Percentiles rank a stretch among this genome's conserved stretches.
Conservation (phyloP, 192 early-diverging fungal genomes). For the Irineochytrium annulatum region DNA sequence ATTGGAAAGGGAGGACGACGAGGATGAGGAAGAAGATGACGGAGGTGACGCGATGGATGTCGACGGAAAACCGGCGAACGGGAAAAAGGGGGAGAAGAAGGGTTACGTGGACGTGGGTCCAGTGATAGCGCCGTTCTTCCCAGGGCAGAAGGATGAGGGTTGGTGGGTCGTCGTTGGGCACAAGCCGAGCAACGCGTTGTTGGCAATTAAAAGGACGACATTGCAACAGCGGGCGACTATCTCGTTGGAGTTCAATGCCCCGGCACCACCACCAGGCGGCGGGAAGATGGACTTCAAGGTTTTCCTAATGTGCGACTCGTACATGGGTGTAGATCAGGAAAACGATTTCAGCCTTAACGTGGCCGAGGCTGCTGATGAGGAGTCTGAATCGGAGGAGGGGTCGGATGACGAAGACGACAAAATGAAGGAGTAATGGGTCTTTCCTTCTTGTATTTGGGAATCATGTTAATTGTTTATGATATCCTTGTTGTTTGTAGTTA, state of each 20-base stretch:
- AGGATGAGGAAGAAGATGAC: constrained; percentile 57
- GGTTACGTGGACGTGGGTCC: constrained; percentile 55
- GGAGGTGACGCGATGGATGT: constrained; percentile 15
- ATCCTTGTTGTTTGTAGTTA: too few relatives aligned
- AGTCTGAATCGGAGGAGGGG: constrained; percentile 17
- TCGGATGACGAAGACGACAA: constrained; percentile 5
- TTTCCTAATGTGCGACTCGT: constrained; percentile 92
- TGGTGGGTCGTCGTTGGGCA: constrained; percentile 99
- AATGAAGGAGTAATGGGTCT: not conserved
- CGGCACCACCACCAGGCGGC: constrained; percentile 24
- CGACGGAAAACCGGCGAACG: constrained; percentile 1
- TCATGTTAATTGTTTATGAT: too few relatives aligned
- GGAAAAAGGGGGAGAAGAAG: constrained; percentile 19
- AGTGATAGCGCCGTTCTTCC: constrained; percentile 92
- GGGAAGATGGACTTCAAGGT: constrained; percentile 57
- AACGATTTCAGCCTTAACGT: constrained; percentile 47
- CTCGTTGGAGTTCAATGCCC: constrained; percentile 82
- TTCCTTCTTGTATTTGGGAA: not conserved
- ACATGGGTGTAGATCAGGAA: constrained; percentile 95
- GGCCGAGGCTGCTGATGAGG: constrained; percentile 17
- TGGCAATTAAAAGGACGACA: constrained; percentile 84
- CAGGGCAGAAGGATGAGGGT: constrained; percentile 80
- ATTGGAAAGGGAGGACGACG: constrained; percentile 81
- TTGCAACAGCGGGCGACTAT: constrained; percentile 59
- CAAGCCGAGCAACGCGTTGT: constrained; percentile 64